Base-by-base conservation (phyloP, 352 stramenopile species). In the Phytophthora europaea region DNA sequence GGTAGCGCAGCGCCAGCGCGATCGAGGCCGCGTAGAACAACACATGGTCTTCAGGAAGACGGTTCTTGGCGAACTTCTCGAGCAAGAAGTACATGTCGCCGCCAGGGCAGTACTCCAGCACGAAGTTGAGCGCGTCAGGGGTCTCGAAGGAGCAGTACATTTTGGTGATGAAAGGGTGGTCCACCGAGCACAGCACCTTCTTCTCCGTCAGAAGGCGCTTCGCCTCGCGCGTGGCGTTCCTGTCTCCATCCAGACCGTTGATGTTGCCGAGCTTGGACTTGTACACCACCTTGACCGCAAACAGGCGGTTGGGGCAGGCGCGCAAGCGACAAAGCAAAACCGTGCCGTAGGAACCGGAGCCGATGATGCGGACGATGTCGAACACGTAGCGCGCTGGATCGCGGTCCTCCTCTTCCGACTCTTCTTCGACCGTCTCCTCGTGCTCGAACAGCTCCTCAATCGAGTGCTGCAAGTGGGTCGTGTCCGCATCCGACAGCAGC, bases 101-200 rank as follows among this genome's bases (percentile, higher is more conserved):
- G 50, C 98, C 98, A 18, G 97, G 91, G 73, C 97, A 99, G 83
- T 99, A 99, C 79, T 99, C 98, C 31, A 99, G 86, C 22, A 99
- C 98, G 75, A 99, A 99, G 74, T 99, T 99, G 0, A 99, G 88
- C 66, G 98, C 98, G 23, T 96, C 83, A 15, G 73, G 61, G 1
- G 86, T 94, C 72, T 95, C 88, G 48, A 99, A 99, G 2, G 97
- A 98, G 64, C 88, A 94, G 61, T 97, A 93, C 58, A 99, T 89
- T 76, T 98, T 98, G 54, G 99, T 97, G 71, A 99, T 98, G 79
- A 99, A 99, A 20, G 98, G 97, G 77, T 99, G 98, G 61, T 98
- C 86, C 61, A 99, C 85, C 12, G 82, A 85, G 34, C 93, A 92
- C 61, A 99, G 94, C 73, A 99, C 98, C 61, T 98, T 95, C 83